These are phyloP conservation scores for Gaertneriomyces sp. DNA, from an alignment of 192 early-diverging fungal species.

Conservation along the genomic window DNA sequence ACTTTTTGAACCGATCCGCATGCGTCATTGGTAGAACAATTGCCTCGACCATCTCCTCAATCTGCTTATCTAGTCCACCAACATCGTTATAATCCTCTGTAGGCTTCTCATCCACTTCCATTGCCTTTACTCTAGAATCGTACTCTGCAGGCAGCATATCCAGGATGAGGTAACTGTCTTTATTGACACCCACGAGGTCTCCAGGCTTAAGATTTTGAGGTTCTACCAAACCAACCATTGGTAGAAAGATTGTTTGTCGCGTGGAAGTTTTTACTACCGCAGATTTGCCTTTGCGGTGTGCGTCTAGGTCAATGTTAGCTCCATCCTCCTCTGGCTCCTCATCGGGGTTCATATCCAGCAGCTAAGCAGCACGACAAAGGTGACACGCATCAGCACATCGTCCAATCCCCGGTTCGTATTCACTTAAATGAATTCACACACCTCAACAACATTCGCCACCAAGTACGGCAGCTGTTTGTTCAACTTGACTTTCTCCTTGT, in stretches of 20 bases:
- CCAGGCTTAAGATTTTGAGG: constrained; percentile 84
- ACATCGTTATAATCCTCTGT: constrained; percentile 96
- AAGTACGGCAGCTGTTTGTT: constrained; percentile 97
- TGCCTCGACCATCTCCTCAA: constrained; percentile 94
- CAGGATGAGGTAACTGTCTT: constrained; percentile 93
- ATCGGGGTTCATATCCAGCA: constrained; percentile 88
- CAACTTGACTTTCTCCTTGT: constrained; percentile 97
- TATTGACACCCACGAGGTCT: constrained; percentile 97
- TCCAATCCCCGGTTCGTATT: too few relatives aligned
- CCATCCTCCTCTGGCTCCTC: constrained; percentile 93
- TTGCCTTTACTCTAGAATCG: constrained; percentile 96
- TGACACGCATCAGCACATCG: too few relatives aligned
- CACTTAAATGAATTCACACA: too few relatives aligned
- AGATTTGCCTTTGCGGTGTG: constrained; percentile 91
- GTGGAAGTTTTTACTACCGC: constrained; percentile 96
- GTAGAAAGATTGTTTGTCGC: constrained; percentile 94
- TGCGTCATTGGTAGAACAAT: constrained; percentile 98
- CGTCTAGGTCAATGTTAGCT: constrained; percentile 88
- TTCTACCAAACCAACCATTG: constrained; percentile 95
- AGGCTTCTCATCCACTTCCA: constrained; percentile 99
- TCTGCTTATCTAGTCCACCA: constrained; percentile 93
- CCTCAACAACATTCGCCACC: constrained; percentile 95
- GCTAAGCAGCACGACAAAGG: constrained; percentile 42
- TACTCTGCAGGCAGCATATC: constrained; percentile 97
- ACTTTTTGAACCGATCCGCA: constrained; percentile 87